Percentiles rank a stretch among this genome's conserved stretches.
These are phyloP conservation scores for Hemisphaericaspora xylanilytica DNA, from an alignment of 1,139 yeast species.

Conservation along the genomic window DNA sequence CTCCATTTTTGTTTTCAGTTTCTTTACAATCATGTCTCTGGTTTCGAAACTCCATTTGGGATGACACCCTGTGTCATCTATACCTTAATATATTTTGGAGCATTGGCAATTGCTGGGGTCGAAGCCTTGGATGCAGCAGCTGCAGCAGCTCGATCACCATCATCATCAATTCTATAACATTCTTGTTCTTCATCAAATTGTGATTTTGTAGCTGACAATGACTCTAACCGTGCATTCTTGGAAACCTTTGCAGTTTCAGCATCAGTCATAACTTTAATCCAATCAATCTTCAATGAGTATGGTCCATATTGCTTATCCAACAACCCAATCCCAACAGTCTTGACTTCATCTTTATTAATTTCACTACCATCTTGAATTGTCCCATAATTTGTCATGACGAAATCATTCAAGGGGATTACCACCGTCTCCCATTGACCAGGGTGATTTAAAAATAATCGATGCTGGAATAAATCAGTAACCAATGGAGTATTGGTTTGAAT, in stretches of 20 bases:
- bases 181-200: slow-evolving; percentile 1
- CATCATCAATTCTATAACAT: slow-evolving; percentile 1
- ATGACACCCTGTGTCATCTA: no score
- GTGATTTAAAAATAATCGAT: slow-evolving; percentile 66
- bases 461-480: slow-evolving; percentile 79
- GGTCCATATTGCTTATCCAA: slow-evolving; percentile 82
- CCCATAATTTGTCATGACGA: slow-evolving; percentile 83
- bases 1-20: no score
- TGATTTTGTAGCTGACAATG: slow-evolving; percentile 5
- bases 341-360: slow-evolving; percentile 62
- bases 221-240: slow-evolving; percentile 24
- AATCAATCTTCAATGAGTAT: slow-evolving; percentile 64
- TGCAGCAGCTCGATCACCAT: neutral
- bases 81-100: slow-evolving; percentile 4
- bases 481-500: slow-evolving; percentile 79
- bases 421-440: slow-evolving; percentile 88
- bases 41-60: no score
- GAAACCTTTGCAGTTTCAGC: slow-evolving; percentile 44
- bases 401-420: slow-evolving; percentile 70
- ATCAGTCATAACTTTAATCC: slow-evolving; percentile 69
- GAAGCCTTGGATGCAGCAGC: neutral
- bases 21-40: neutral
- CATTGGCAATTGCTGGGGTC: slow-evolving; percentile 8
- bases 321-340: slow-evolving; percentile 76
- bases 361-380: slow-evolving; percentile 65